phyloP scores from a whole-genome alignment of 768 basidiomycete species.

The Tephrocybe sp. region DNA sequence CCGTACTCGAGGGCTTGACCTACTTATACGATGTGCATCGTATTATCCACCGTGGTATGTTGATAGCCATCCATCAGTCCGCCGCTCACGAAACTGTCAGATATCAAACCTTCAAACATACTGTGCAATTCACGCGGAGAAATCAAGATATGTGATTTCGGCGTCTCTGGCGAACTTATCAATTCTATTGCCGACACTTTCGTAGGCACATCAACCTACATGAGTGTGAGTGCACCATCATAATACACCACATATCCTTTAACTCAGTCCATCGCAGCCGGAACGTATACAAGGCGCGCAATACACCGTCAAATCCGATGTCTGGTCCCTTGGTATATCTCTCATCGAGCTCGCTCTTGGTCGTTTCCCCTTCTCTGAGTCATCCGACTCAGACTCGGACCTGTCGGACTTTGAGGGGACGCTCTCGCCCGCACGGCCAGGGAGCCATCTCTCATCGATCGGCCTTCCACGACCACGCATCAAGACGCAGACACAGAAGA shows the following conservation, averaged over 20 bases:
- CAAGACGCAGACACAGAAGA: conserved; percentile 53
- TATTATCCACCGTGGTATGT: conserved; percentile 96
- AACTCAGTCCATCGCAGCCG: conserved; percentile 70
- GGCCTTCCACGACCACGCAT: conserved; percentile 35
- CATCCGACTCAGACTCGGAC: conserved; percentile 73
- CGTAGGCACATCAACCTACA: conserved; percentile 98
- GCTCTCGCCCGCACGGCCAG: conserved; percentile 69
- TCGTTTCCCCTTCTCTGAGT: conserved; percentile 94
- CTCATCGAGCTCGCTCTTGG: conserved; percentile 96
- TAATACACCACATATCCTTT: no score
- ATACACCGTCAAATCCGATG: conserved; percentile 98
- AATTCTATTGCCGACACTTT: conserved; percentile 99
- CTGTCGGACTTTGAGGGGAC: conserved; percentile 81
- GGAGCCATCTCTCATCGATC: conserved; percentile 36
- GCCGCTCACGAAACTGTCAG: conserved; percentile 43
- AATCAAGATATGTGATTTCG: conserved; percentile 99
- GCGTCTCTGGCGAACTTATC: conserved; percentile 97
- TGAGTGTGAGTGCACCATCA: conserved; percentile 98
- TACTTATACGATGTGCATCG: conserved; percentile 97
- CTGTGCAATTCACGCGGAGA: conserved; percentile 91
- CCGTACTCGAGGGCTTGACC: conserved; percentile 91
- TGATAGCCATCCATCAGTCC: neutral
- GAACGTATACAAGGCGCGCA: conserved; percentile 99
- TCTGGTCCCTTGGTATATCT: conserved; percentile 97
- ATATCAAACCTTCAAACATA: conserved; percentile 99